Percentiles rank a stretch among this genome's conserved stretches.
Conservation (phyloP, 1,139 yeast species). For the Taphrina deformans region DNA sequence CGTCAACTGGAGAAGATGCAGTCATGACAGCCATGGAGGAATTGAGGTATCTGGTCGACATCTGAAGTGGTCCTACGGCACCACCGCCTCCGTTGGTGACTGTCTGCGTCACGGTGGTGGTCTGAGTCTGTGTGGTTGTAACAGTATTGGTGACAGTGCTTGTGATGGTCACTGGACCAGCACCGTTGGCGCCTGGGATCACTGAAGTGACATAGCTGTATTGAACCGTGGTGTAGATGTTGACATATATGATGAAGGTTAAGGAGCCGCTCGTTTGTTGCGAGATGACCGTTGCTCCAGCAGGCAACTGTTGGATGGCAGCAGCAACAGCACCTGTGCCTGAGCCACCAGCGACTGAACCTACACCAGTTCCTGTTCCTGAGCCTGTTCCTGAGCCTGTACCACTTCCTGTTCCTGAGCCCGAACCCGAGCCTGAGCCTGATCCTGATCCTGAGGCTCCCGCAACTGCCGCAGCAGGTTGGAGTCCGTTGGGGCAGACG, state of each 20-base stretch:
- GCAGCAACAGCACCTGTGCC: background rate
- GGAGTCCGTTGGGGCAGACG: background rate
- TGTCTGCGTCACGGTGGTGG: background rate
- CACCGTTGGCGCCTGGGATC: background rate
- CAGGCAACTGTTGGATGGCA: background rate
- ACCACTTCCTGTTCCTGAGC: background rate
- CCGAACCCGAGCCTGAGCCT: background rate
- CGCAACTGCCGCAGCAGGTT: background rate
- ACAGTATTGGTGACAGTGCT: background rate
- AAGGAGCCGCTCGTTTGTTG: background rate
- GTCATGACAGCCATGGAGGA: background rate
- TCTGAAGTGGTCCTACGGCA: background rate
- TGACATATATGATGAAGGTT: slow-evolving; percentile 1
- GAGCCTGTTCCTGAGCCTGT: background rate
- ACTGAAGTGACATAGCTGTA: background rate
- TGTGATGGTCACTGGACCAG: background rate
- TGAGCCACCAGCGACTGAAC: background rate
- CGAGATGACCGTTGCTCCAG: background rate
- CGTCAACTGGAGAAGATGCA: background rate
- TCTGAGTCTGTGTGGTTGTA: slow-evolving; percentile 1
- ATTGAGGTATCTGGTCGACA: background rate
- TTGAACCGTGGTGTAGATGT: background rate
- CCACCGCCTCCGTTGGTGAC: slow-evolving; percentile 1
- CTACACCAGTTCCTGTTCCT: background rate
- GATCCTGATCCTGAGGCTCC: background rate